Evolutionary conservation across 306 rosid species (phyloP), one percentile per base, ranked within the genome.

Genomic region (Crataegus laevigata): DNA sequence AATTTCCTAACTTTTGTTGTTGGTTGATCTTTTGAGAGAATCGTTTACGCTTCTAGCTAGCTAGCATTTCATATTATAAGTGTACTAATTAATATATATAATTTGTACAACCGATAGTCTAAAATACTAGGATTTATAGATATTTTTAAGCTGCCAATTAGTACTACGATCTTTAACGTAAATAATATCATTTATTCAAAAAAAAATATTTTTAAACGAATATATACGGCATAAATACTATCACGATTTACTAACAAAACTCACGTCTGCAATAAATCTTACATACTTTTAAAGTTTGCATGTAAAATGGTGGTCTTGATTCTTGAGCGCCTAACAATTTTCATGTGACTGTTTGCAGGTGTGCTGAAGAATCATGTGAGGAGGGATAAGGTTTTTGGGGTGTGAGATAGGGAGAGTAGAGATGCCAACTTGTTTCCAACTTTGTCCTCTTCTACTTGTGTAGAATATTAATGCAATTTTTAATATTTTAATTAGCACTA

Each of bases 331-430:
- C 75, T 58, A 72, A 3, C 79, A 38, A 76, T 28, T 28, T 21
- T 79, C 76, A 76, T 81, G 75, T 83, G 85, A 82, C 65, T 81
- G 73, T 70, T 60, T 88, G 90, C 97, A 91, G 97, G 85, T 82
- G 85, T 19, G 36, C 42, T 88, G 92, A 85, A 80, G 82, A 88
- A 89, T 86, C 91, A 85, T 83, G 94, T 89, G 94, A 88, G 86
- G 85, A 82, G 78, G 88, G 90, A 77, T 71, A 77, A 29, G 94
- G 90, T 30, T 86, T 88, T 65, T 85, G 77, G 78, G 86, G 85
- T 47, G 24, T 78, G 78, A 82, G 92, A 85, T 86, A 85, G 75
- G 65, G 66, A 76, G 78, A 79, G 36, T 8, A 8, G 8, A 26
- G 34, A 28, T 61, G 38, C 32, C 36, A 14, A 72, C 79, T 50